Base-by-base conservation (phyloP, 176 grass and related monocot genomes). In the Avena atlantica region DNA sequence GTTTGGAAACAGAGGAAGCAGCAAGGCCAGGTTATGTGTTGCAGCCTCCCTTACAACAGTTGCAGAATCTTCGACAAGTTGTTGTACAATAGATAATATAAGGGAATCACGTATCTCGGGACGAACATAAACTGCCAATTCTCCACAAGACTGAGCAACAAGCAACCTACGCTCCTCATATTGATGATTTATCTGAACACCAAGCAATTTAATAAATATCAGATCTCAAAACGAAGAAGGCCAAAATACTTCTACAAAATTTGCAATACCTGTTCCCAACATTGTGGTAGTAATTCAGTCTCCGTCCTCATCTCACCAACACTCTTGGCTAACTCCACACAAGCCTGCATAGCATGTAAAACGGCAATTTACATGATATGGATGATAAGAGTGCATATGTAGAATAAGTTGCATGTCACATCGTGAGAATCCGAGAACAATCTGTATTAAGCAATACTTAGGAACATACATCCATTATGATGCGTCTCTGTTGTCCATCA, bases 31-130 rank as follows among this genome's bases (percentile, higher is more conserved):
- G 66, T 98, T 98, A 88, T 91, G 93, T 52, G 93, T 93, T 58
- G 96, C 92, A 85, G 93, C 93, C 86, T 98, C 93, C 83, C 96
- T 92, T 64, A 98, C 96, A 86, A 98, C 87, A 14, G 90, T 91
- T 59, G 96, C 96, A 77, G 93, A 81, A 84, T 98, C 96, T 91
- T 98, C 93, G 42, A 98, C 80, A 67, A 98, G 92, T 91, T 98
- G 96, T 86, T 98, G 96, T 72, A 98, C 90, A 60, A 98, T 98
- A 69, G 96, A 98, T 76, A 98, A 89, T 74, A 98, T 98, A n/a
- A 98, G 93, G 70, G 96, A 98, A 89, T 98, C 96, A 16, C 96
- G 86, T 81, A 94, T 98, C 87, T 98, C 96, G 31, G 90, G 93
- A 19, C 83, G 92, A 89, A 98, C 96, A 91, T 92, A 98, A 55